Conservation (phyloP, 2,329 filamentous ascomycete genomes). For the Chalaropsis thielavioides region DNA sequence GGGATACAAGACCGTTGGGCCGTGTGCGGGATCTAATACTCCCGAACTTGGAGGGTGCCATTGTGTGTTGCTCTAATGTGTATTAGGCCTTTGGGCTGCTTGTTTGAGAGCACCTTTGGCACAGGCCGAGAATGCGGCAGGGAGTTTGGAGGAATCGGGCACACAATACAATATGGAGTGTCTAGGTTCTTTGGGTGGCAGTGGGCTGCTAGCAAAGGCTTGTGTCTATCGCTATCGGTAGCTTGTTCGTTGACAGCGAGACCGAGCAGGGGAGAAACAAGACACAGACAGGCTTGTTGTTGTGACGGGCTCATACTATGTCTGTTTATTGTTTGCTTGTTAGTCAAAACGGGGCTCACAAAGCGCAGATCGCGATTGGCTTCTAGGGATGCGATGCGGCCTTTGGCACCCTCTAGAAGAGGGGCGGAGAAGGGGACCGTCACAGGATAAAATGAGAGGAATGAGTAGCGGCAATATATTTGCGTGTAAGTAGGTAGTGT, state of each 20-base stretch:
- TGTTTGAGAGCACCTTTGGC: background rate
- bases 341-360: background rate
- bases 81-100: background rate
- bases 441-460: background rate
- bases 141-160: conserved; percentile 21
- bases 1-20: conserved; percentile 26
- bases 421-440: background rate
- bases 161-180: conserved; percentile 4
- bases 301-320: background rate
- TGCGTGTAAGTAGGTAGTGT: background rate
- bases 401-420: background rate
- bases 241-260: background rate
- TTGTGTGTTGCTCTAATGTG: background rate
- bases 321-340: background rate
- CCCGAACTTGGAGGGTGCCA: conserved; percentile 24
- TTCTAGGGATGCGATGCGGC: background rate
- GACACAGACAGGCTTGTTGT: background rate
- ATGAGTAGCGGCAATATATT: background rate
- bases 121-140: conserved; percentile 8
- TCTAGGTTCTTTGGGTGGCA: background rate
- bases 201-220: background rate
- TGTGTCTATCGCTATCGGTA: background rate
- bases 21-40: conserved; percentile 27
- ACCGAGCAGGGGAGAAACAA: background rate
- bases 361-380: background rate